Conservation (phyloP, 2,329 filamentous ascomycete genomes). For the Calonectria hongkongensis region DNA sequence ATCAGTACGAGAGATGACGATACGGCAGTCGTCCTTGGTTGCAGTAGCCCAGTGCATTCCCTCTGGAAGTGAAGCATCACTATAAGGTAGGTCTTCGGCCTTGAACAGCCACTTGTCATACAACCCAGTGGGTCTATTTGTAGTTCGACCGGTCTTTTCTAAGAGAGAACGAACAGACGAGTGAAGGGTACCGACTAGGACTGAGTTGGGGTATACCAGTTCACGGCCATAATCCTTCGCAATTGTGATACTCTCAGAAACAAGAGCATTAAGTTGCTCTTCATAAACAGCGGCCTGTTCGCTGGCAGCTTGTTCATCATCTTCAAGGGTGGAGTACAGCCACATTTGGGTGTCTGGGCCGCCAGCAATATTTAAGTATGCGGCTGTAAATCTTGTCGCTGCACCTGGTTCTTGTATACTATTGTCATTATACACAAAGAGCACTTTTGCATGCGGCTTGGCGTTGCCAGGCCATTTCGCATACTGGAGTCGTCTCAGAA, state of each 20-base stretch:
- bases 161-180: slow-evolving; percentile 54
- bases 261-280: slow-evolving; percentile 58
- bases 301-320: slow-evolving; percentile 37
- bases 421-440: slow-evolving; percentile 58
- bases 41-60: slow-evolving; percentile 75
- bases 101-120: slow-evolving; percentile 77
- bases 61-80: slow-evolving; percentile 59
- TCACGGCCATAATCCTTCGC: slow-evolving; percentile 48
- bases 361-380: slow-evolving; percentile 76
- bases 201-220: slow-evolving; percentile 50
- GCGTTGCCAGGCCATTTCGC: slow-evolving; percentile 64
- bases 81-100: slow-evolving; percentile 64
- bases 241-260: slow-evolving; percentile 56
- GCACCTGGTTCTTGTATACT: slow-evolving; percentile 5
- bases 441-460: slow-evolving; percentile 64
- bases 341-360: slow-evolving; percentile 79
- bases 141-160: slow-evolving; percentile 52
- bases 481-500: slow-evolving; percentile 79
- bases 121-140: slow-evolving; percentile 52
- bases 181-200: slow-evolving; percentile 62
- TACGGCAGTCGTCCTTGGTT: slow-evolving; percentile 69
- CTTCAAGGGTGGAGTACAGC: slow-evolving; percentile 75
- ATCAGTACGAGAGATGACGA: slow-evolving; percentile 73
- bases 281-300: slow-evolving; percentile 52
- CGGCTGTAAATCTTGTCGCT: slow-evolving; percentile 68